Evolutionary conservation across 129 eudicot genomes (phyloP), one percentile per base, ranked within the genome.

Genomic region (Flaveria robusta): DNA sequence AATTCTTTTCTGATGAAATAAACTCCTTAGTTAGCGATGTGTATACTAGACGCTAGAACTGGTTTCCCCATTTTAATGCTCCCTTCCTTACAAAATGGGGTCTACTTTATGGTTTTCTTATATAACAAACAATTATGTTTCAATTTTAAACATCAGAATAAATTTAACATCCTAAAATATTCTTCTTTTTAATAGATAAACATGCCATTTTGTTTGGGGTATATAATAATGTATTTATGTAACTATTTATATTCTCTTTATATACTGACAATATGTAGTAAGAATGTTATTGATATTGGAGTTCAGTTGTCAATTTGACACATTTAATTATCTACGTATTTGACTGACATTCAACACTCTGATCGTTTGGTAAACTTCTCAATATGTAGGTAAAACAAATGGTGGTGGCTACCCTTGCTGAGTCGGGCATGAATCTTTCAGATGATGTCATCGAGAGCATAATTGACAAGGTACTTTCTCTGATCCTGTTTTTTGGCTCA

Each of bases 341-440:
- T 60, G 66, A 60, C 18, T 60, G 66, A 60, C 24, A 58, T 15
- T 58, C 65, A 55, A 19, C 62, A 55, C 27, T 19, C 27, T 55
- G 29, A 55, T 55, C 5, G 62, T 55, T 55, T 26, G 41, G 41
- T 26, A 41, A 60, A 60, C 67, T 60, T 60, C 15, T 26, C 19
- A 10, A 74, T 50, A 27, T 43, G 70, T 24, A 60, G 78, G 95
- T 89, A 43, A 86, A 89, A 81, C 91, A 86, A 77, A 89, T 89
- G 91, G 87, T 87, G 39, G 95, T 82, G 49, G 95, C 95, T 9
- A 89, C 91, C 49, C 89, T 89, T 79, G 95, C 95, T 34, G 95
- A 89, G 79, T 89, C 95, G 20, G 91, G 89, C 66, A 89, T 89
- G 95, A 89, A 89, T 72, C 88, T 89, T 39, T 77, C 87, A 0